These are phyloP conservation scores for Silene latifolia DNA, from an alignment of 148 eudicot genomes.

Conservation along the genomic window DNA sequence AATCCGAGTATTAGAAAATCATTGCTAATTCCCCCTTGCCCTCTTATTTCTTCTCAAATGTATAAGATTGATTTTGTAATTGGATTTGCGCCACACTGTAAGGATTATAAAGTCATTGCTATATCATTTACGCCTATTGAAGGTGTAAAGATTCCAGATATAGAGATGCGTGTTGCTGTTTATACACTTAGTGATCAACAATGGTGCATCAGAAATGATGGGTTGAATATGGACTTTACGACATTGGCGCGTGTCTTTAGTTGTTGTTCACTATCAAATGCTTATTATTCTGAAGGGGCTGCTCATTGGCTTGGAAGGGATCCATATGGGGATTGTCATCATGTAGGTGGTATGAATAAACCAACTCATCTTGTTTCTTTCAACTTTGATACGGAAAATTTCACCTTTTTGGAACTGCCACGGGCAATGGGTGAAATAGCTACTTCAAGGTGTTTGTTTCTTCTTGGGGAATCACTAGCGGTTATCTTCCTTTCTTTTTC, in stretches of 20 bases:
- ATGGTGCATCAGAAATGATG: neutral
- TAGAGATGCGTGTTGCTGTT: neutral
- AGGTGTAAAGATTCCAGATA: neutral
- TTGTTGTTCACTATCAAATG: too few relatives aligned
- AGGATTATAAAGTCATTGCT: neutral
- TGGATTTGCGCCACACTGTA: neutral
- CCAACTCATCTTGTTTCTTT: too few relatives aligned
- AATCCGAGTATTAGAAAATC: conserved; percentile 1
- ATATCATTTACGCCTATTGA: neutral
- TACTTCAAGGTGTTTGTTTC: neutral
- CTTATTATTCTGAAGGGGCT: neutral
- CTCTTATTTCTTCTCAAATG: too few relatives aligned
- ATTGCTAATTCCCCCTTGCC: neutral
- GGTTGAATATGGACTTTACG: neutral
- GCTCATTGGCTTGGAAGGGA: too few relatives aligned
- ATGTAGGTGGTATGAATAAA: too few relatives aligned
- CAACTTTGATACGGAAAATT: too few relatives aligned
- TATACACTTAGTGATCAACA: neutral
- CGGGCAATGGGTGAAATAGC: too few relatives aligned
- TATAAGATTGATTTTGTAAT: neutral
- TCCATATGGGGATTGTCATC: too few relatives aligned
- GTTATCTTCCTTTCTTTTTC: neutral
- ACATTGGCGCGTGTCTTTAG: neutral
- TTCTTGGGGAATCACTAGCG: neutral
- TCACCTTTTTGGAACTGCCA: neutral